Base-by-base conservation (phyloP, 2,329 filamentous ascomycete species). In the Alternaria triticimaculans region DNA sequence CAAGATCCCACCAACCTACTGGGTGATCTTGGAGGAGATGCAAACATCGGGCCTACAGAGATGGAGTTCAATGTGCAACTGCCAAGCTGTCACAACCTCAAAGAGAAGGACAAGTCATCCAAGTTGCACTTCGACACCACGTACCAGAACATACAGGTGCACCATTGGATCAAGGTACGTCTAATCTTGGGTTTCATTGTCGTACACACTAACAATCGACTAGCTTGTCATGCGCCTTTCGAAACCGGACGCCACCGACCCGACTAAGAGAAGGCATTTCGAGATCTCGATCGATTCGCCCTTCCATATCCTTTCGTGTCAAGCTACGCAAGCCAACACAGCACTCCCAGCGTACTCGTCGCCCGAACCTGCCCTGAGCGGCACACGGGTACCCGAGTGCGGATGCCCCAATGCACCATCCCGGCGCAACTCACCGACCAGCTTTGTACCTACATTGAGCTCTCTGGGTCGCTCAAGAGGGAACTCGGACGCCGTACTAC, bases 281-380 rank as follows among this genome's bases (percentile, higher is more conserved):
- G 94, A 97, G 80, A 97, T 97, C 73, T 97, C 93, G 70, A 97
- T 97, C 72, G 94, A 97, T 80, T 97, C 94, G 2, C 94, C 94
- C 1, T 95, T 97, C 77, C 95, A 95, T 65, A 93, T 97, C 49
- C 90, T 97, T 51, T 95, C 94, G 66, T 97, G 94, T 82, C 92
- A 92, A 66, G 94, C 94, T n/a, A 96, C 93, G 1, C 92, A 96
- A 77, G 91, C 92, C 54, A 97, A 97, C 79, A 97, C 92, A 25
- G 89, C 89, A 12, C 86, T 97, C 11, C 94, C 94, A 0, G 91
- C 92, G 15, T 97, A 97, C 78, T 89, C 88, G 9, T 86, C 82
- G 60, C 86, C 86, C 10, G 84, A 86, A 62, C 70, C 76, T 8
- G 70, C 69, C 3, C 64, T 73, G 30, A 72, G 71, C 55, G 71